Base-by-base conservation (phyloP, 495 filamentous ascomycete species). In the Xylaria nigripes region DNA sequence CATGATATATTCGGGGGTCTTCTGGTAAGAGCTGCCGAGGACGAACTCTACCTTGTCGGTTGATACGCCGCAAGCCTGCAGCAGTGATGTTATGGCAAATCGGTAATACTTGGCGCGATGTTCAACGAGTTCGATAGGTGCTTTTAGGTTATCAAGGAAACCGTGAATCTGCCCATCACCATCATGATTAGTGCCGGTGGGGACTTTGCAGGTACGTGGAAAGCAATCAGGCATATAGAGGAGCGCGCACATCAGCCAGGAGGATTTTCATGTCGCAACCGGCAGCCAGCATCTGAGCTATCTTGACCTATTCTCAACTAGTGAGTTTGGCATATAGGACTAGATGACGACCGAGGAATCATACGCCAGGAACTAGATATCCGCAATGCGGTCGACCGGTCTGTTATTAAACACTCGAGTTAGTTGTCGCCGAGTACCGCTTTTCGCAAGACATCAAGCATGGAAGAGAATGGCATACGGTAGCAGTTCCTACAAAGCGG, bases 41-140 rank as follows among this genome's bases (percentile, higher is more conserved):
- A 96, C 81, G 57, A 98, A 95, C 56, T 84, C 74, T 24, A 98
- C 80, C 61, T 86, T 84, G 50, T 89, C 83, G 34, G 85, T 88
- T 13, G 83, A 75, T 15, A 90, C 87, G 32, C 85, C 83, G 12
- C 90, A 81, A 3, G 89, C 72, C 58, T 82, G 67, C 13, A 93
- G 75, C 6, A 90, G 67, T 0, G 82, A 73, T 21, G 75, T 85
- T 57, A 91, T 86, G 54, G 81, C 61, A 45, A 76, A 70, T 32
- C 76, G 64, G 73, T 93, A 94, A 74, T 87, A 92, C 58, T 86
- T 73, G 25, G 82, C 82, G 29, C 88, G 81, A 61, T 76, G 71
- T 62, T 86, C 82, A 50, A 98, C 89, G n/a, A 96, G 80, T 61
- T 95, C 91, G 32, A 95, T 76, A 0, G 85, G 88, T 0, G 87